Percentiles rank a stretch among this genome's conserved stretches.
phyloP scores from a whole-genome alignment of 1,139 yeast genomes.

The Pichia sp. region DNA sequence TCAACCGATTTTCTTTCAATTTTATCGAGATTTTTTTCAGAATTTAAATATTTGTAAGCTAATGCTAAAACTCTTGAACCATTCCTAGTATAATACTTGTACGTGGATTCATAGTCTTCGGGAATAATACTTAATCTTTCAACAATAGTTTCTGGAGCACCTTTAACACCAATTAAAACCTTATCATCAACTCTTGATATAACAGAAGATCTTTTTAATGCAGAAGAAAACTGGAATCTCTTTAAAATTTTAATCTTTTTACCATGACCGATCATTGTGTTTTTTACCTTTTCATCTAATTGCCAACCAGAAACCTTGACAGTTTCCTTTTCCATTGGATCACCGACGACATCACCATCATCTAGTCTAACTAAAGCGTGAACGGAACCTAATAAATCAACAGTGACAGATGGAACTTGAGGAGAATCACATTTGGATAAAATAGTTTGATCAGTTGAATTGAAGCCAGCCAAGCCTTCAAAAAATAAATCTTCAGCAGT shows the following conservation, averaged over 20 bases:
- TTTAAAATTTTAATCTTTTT: slow-evolving; percentile 71
- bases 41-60: slow-evolving; percentile 67
- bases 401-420: slow-evolving; percentile 59
- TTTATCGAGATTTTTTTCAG: slow-evolving; percentile 44
- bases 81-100: slow-evolving; percentile 84
- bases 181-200: slow-evolving; percentile 57
- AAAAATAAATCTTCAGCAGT: slow-evolving; percentile 95
- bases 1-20: slow-evolving; percentile 73
- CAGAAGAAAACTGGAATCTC: slow-evolving; percentile 95
- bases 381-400: slow-evolving; percentile 82
- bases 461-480: slow-evolving; percentile 91
- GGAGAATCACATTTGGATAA: slow-evolving; percentile 45
- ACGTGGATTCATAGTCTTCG: slow-evolving; percentile 73
- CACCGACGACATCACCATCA: slow-evolving; percentile 97
- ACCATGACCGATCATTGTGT: slow-evolving; percentile 47
- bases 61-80: slow-evolving; percentile 96
- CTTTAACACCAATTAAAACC: slow-evolving; percentile 82
- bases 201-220: slow-evolving; percentile 90
- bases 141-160: slow-evolving; percentile 98
- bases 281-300: slow-evolving; percentile 52
- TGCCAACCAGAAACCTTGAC: slow-evolving; percentile 82
- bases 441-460: slow-evolving; percentile 46
- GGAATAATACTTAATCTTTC: slow-evolving; percentile 71
- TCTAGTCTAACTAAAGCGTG: slow-evolving; percentile 92
- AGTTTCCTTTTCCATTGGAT: slow-evolving; percentile 98